These are phyloP conservation scores for Suillus paluster DNA, from an alignment of 768 basidiomycete genomes.

Conservation along the genomic window DNA sequence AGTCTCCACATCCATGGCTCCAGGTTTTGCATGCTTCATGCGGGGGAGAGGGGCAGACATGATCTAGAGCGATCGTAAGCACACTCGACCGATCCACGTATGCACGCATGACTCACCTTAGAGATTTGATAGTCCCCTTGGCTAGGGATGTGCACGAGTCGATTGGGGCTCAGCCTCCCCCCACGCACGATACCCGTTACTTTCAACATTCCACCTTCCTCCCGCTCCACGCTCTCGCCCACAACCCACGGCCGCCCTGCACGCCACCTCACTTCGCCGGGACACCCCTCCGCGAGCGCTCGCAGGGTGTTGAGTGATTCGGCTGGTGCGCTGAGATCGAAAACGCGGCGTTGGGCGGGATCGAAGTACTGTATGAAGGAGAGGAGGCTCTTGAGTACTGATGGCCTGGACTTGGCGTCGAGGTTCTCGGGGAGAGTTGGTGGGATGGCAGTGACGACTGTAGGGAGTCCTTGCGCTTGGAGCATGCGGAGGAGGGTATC, in stretches of 20 bases:
- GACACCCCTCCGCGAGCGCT: conserved; percentile 82
- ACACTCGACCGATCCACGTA: background rate
- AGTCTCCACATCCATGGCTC: conserved; percentile 58
- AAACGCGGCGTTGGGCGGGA: conserved; percentile 76
- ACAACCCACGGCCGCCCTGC: conserved; percentile 80
- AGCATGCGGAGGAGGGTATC: conserved; percentile 88
- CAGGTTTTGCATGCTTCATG: conserved; percentile 30
- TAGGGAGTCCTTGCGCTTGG: conserved; percentile 90
- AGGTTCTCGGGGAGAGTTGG: conserved; percentile 50
- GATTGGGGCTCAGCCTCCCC: conserved; percentile 70
- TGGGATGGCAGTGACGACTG: conserved; percentile 76
- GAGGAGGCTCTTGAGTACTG: conserved; percentile 72
- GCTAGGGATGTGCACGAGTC: conserved; percentile 86
- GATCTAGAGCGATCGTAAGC: conserved; percentile 55
- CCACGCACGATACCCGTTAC: conserved; percentile 93
- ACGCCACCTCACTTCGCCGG: conserved; percentile 79
- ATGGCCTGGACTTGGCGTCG: conserved; percentile 64
- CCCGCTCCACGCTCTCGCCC: conserved; percentile 65
- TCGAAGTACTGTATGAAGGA: conserved; percentile 97
- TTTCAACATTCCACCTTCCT: conserved; percentile 63
- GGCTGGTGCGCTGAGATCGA: conserved; percentile 65
- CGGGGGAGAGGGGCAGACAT: conserved; percentile 58
- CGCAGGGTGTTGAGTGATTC: conserved; percentile 78
- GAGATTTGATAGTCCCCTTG: conserved; percentile 86
- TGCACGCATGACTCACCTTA: too few species aligned